Evolutionary conservation across 768 basidiomycete genomes (phyloP).

Genomic region (Tulasnella sp.): DNA sequence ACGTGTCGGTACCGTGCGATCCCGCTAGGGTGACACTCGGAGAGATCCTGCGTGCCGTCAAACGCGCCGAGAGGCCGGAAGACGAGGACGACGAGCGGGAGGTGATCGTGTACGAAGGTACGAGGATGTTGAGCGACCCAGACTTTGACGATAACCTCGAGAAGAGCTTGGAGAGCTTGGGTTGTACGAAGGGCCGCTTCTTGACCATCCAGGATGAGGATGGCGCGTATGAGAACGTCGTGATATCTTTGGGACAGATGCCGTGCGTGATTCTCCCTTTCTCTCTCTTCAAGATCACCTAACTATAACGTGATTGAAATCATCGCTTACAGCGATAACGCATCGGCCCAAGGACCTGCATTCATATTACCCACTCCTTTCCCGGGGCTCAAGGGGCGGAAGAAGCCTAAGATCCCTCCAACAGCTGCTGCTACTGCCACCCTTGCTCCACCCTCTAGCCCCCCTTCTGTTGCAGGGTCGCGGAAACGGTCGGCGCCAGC

Average conservation of each 20-base stretch:
- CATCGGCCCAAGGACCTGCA: slow-evolving; percentile 35
- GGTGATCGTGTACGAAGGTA: slow-evolving; percentile 78
- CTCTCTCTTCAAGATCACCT: slow-evolving; percentile 8
- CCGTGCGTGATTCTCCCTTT: slow-evolving; percentile 43
- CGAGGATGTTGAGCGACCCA: slow-evolving; percentile 77
- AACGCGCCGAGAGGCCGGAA: slow-evolving; percentile 34
- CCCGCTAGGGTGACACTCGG: slow-evolving; percentile 54
- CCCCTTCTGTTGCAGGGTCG: slow-evolving; percentile 33
- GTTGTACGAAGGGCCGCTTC: slow-evolving; percentile 74
- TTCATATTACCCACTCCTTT: slow-evolving; percentile 46
- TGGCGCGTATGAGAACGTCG: slow-evolving; percentile 57
- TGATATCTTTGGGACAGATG: slow-evolving; percentile 53
- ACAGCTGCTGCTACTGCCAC: slow-evolving; percentile 23
- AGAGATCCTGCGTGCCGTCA: slow-evolving; percentile 56
- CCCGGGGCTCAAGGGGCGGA: slow-evolving; percentile 48
- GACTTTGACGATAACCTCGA: slow-evolving; percentile 87
- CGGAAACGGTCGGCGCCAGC: slow-evolving; percentile 42
- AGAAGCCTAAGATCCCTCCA: slow-evolving; percentile 27
- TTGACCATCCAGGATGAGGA: slow-evolving; percentile 84
- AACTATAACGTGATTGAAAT: slow-evolving; percentile 31
- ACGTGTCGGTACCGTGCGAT: slow-evolving; percentile 64
- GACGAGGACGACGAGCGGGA: slow-evolving; percentile 36
- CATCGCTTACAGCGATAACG: slow-evolving; percentile 33
- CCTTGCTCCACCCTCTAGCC: slow-evolving; percentile 31
- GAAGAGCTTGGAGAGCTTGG: slow-evolving; percentile 69